Evolutionary conservation across 2,329 filamentous ascomycete species (phyloP), one percentile per base, ranked within the genome.

Genomic region (Teratosphaeria destructans): DNA sequence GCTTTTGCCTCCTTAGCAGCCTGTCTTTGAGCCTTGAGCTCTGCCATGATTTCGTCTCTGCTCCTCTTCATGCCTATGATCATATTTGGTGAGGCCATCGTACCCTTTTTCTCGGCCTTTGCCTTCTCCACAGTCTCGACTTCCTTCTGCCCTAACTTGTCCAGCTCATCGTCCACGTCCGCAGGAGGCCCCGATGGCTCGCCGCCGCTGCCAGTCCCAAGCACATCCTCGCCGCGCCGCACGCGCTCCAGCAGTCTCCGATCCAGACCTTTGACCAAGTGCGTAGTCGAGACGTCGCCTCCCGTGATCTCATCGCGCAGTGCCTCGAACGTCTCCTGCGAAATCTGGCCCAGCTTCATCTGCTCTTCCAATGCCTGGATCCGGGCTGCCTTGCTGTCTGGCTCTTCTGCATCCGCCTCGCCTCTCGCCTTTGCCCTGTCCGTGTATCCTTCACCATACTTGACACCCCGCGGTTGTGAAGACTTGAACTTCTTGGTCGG

Each of bases 241-340:
- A 88, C 81, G 65, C 85, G 80, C 72, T 88, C 83, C 32, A 92
- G 77, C 12, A 97, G 77, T 72, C 88, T 88, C 71, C 90, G 88
- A 74, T 99, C 94, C 56, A 99, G 75, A 0, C 94, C 94, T 71
- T 96, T 97, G 55, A 97, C 87, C 64, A 96, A 75, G 78, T 96
- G 90, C 14, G 91, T 95, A 66, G 85, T 90, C 14, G 78, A 78
- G 26, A 92, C 75, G 71, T 95, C 88, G 7, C 92, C 93, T 3
- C 91, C 92, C 0, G 90, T 78, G 59, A 96, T 90, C 66, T 95
- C 83, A 63, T 83, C 82, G 37, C 88, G 80, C 49, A 93, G 73
- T 67, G 82, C 85, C 67, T 93, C 86, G 71, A 95, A 96, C 0
- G 86, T 90, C 55, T 81, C 82, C 65, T 85, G 82, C 65, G 95